phyloP scores from a whole-genome alignment of 1,284 basidiomycete species.

The Ceratobasidium sp. region DNA sequence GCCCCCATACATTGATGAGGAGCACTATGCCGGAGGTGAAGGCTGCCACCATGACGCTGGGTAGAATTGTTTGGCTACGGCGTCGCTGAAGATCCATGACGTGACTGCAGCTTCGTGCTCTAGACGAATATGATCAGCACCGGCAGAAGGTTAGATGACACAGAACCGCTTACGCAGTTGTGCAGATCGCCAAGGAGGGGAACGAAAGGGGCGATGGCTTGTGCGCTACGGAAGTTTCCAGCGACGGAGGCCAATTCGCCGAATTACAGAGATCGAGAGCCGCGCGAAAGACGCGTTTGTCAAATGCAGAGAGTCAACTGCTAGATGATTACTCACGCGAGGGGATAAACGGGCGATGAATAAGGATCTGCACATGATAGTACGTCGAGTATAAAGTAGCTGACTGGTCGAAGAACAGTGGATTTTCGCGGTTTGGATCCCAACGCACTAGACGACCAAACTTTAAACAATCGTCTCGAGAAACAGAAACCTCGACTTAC shows the following conservation, averaged over 20 bases:
- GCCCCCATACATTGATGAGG: conserved; percentile 78
- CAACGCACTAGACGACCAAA: conserved; percentile 65
- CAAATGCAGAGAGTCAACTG: background rate
- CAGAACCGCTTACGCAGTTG: conserved; percentile 64
- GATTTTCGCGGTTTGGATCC: conserved; percentile 73
- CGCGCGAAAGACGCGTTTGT: conserved; percentile 53
- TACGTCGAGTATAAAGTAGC: conserved; percentile 72
- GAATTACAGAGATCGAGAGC: conserved; percentile 50
- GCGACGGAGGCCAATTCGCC: conserved; percentile 48
- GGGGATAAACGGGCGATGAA: conserved; percentile 85
- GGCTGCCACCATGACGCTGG: conserved; percentile 53
- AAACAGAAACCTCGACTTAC: conserved; percentile 57
- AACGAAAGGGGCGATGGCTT: conserved; percentile 67
- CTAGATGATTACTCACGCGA: conserved; percentile 54
- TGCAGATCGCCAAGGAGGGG: conserved; percentile 85
- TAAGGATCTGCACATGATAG: conserved; percentile 79
- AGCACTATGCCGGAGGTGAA: conserved; percentile 76
- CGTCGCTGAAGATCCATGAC: conserved; percentile 68
- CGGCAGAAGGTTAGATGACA: background rate
- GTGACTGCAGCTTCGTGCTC: conserved; percentile 77
- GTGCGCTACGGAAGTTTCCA: conserved; percentile 51
- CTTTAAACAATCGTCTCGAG: background rate
- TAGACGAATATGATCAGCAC: background rate
- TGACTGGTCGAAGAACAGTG: conserved; percentile 74
- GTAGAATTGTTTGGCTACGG: conserved; percentile 51